A percentile compares a stretch with the other conserved stretches of the same genome.
Evolutionary conservation across 139 green algal genomes (phyloP).

Genomic region (Haematococcus sp.): DNA sequence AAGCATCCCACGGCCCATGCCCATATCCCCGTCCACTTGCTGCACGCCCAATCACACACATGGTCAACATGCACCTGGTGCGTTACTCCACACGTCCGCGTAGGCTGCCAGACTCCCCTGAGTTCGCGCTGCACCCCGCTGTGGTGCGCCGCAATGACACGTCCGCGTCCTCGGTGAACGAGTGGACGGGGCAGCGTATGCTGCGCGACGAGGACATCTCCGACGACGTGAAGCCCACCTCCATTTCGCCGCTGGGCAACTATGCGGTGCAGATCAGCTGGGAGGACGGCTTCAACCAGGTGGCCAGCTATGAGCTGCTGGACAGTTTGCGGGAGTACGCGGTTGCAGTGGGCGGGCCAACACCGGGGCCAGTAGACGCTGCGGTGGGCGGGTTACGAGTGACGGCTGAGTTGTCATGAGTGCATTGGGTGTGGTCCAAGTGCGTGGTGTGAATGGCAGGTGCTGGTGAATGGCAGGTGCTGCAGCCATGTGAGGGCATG

Average conservation of each 20-base stretch:
- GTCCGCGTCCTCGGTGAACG: conserved; percentile 73
- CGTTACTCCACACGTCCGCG: background rate
- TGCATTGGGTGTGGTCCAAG: too few species aligned
- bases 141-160: conserved; percentile 87
- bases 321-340: conserved; percentile 19
- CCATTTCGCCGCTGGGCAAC: conserved; percentile 87
- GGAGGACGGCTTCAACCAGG: conserved; percentile 88
- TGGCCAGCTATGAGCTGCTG: conserved; percentile 44
- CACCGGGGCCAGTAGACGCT: too few species aligned
- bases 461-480: too few species aligned
- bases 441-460: too few species aligned
- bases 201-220: conserved; percentile 50
- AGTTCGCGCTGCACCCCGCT: conserved; percentile 77
- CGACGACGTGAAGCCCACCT: conserved; percentile 69
- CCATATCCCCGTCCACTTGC: too few species aligned
- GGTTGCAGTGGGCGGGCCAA: background rate
- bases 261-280: conserved; percentile 92
- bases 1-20: too few species aligned
- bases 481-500: too few species aligned
- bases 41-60: too few species aligned
- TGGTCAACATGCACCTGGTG: background rate
- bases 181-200: conserved; percentile 81
- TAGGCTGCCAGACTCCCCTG: conserved; percentile 35
- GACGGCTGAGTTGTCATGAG: too few species aligned
- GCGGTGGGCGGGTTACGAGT: too few species aligned